Base-by-base conservation (phyloP, 2,329 filamentous ascomycete species). In the Fusarium nygamai region DNA sequence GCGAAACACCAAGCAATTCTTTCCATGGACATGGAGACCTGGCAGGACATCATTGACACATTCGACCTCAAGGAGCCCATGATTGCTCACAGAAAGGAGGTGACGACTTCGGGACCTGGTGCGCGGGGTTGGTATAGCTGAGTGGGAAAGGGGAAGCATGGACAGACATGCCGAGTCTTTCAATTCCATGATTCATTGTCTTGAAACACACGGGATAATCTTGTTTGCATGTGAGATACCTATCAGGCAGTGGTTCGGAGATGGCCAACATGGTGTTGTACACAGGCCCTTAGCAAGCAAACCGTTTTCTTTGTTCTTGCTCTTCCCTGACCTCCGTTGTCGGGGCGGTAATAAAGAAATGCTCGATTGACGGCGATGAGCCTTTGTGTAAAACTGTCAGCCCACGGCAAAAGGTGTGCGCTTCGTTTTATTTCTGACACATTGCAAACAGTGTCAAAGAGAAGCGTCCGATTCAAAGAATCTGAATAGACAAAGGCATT, bases 1-100 rank as follows among this genome's bases (percentile, higher is more conserved):
- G 86, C 90, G 67, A 91, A 93, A 76, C 92, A 96, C 72, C 96
- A 99, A 83, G 94, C 95, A 19, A 92, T 99, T 29, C 90, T 98
- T 80, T 92, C 93, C 19, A 89, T 99, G 71, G 95, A 98, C 76
- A 96, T 95, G 86, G 87, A 90, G 3, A 93, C 90, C 0, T 99
- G 96, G 96, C 86, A 90, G 75, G 89, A 93, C 27, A 87, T 98
- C 50, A 92, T 97, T 56, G 82, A 93, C 16, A 90, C 90, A 0
- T 97, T 95, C 78, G 85, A 92, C 33, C 94, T 98, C 74, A 88
- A 85, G n/a, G 87, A 94, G 73, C 87, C 93, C 3, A 92, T 98
- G 82, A 98, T 99, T 71, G 89, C 92, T n/a, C 93, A 98, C 81
- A 90, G 96, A 22, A 85, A 89, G 71, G 91, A 94, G 72, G 85